These are phyloP conservation scores for Furculomyces boomerangus DNA, from an alignment of 371 early-diverging fungal genomes.

Conservation along the genomic window DNA sequence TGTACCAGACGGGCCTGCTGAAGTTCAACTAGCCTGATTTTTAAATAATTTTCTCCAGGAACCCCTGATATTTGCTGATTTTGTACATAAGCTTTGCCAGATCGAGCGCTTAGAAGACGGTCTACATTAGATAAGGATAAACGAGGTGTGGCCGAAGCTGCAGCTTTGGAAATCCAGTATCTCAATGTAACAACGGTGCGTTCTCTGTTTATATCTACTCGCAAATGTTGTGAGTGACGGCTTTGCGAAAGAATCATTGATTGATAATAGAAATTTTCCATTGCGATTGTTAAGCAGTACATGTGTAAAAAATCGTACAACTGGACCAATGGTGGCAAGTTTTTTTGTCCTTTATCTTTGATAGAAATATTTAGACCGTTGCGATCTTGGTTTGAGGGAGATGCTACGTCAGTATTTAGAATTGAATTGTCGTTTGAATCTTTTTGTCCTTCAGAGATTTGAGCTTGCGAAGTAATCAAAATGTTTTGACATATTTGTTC, in stretches of 20 bases:
- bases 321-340: constrained; percentile 29
- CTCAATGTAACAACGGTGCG: constrained; percentile 32
- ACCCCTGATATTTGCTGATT: constrained; percentile 1
- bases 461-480: constrained; percentile 8
- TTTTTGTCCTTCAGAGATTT: background rate
- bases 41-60: constrained; percentile 9
- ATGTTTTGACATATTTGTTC: background rate
- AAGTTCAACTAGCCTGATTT: constrained; percentile 7
- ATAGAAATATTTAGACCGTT: background rate
- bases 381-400: background rate
- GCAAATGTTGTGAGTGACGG: constrained; percentile 43
- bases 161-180: constrained; percentile 32
- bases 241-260: constrained; percentile 33
- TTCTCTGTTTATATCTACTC: constrained; percentile 34
- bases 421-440: background rate
- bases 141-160: constrained; percentile 1
- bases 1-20: constrained; percentile 17
- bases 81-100: background rate
- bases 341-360: background rate
- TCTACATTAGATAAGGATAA: background rate
- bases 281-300: constrained; percentile 39
- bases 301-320: constrained; percentile 49
- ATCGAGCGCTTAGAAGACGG: background rate
- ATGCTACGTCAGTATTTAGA: background rate
- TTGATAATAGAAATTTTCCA: constrained; percentile 45